phyloP scores from a whole-genome alignment of 345 rosid genomes.

The Mercurialis annua region DNA sequence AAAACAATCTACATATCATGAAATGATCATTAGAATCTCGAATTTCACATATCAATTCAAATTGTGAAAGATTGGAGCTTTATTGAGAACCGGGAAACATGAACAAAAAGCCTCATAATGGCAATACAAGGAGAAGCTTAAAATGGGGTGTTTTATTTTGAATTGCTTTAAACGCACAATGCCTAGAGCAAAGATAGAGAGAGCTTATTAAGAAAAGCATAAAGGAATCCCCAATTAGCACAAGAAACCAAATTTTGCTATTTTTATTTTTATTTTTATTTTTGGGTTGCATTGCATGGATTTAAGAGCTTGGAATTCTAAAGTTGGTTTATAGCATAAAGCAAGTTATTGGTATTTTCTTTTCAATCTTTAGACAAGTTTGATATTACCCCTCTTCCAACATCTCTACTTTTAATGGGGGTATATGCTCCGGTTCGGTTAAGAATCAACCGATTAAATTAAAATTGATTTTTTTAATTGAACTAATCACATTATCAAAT shows the following conservation, averaged over 20 bases:
- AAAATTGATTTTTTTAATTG: too few species aligned
- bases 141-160: conserved; percentile 7
- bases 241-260: conserved; percentile 30
- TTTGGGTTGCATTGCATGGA: conserved; percentile 29
- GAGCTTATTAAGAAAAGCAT: conserved; percentile 29
- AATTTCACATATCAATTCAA: conserved; percentile 10
- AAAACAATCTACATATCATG: too few species aligned
- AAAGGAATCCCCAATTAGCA: conserved; percentile 34
- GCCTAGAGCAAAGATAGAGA: conserved; percentile 19
- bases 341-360: conserved; percentile 21
- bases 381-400: conserved; percentile 20
- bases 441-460: too few species aligned
- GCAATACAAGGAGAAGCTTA: conserved; percentile 17
- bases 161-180: conserved; percentile 21
- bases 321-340: conserved; percentile 32
- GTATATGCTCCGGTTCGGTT: too few species aligned
- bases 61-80: conserved; percentile 13
- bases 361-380: conserved; percentile 14
- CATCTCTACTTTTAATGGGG: conserved; percentile 46
- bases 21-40: background rate
- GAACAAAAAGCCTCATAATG: conserved; percentile 11
- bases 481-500: too few species aligned
- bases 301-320: conserved; percentile 40
- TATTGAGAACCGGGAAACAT: conserved; percentile 24
- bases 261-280: background rate